phyloP scores from a whole-genome alignment of 1,284 basidiomycete species.

The Abortiporus biennis region DNA sequence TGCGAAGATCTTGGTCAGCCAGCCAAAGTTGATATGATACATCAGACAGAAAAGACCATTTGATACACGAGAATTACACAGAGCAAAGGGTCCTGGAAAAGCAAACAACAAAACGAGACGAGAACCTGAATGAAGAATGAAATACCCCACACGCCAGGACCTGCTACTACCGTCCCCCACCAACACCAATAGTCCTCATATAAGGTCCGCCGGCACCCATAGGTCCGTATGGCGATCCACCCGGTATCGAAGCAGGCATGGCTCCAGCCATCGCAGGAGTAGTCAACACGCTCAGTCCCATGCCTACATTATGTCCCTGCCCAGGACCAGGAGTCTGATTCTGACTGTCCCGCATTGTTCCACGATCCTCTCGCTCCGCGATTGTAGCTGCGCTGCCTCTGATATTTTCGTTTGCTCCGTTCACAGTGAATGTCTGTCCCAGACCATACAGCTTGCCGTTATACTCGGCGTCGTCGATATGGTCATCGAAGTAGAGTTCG shows the following conservation, averaged over 20 bases:
- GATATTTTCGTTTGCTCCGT: slow-evolving; percentile 50
- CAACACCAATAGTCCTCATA: slow-evolving; percentile 57
- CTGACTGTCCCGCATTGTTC: slow-evolving; percentile 45
- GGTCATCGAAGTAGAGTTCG: slow-evolving; percentile 84
- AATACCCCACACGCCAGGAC: slow-evolving; percentile 8
- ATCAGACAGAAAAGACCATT: neutral
- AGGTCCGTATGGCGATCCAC: slow-evolving; percentile 48
- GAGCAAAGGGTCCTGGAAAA: neutral
- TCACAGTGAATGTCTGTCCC: slow-evolving; percentile 64
- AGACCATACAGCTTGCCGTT: slow-evolving; percentile 75
- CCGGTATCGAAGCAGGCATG: slow-evolving; percentile 36
- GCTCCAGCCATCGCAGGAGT: slow-evolving; percentile 31
- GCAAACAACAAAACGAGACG: slow-evolving; percentile 2
- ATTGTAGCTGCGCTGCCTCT: slow-evolving; percentile 65
- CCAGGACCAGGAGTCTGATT: slow-evolving; percentile 47
- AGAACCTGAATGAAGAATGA: neutral
- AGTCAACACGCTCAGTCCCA: slow-evolving; percentile 40
- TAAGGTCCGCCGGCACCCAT: slow-evolving; percentile 56
- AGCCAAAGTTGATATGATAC: neutral
- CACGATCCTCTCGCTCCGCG: slow-evolving; percentile 71
- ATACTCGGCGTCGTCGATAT: slow-evolving; percentile 75
- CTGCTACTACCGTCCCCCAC: slow-evolving; percentile 47
- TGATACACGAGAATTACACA: neutral
- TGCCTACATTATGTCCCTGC: slow-evolving; percentile 30
- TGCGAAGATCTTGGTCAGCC: too few species aligned